Base-by-base conservation (phyloP, 2,329 filamentous ascomycete genomes). In the Periconia macrospinosa region DNA sequence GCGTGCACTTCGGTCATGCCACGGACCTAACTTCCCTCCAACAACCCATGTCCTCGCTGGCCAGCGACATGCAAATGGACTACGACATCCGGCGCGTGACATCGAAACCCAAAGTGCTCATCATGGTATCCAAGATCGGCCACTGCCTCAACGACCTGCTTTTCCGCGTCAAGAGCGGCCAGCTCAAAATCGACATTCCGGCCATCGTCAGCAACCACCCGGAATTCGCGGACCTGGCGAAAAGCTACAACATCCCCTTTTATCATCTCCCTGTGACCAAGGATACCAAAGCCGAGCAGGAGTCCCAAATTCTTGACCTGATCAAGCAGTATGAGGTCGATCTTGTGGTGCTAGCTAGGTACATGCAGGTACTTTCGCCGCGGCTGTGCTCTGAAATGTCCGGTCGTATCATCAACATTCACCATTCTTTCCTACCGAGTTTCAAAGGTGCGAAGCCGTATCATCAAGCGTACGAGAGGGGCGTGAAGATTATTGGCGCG, bases 401-500 rank as follows among this genome's bases (percentile, higher is more conserved):
- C 47, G 90, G 90, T 54, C 86, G 86, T 71, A 94, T 94, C 77
- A 93, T 94, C 87, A 94, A 94, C 78, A 93, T 94, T 75, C 90
- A 94, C 78, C 90, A 94, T 78, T 88, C 84, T 62, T 94, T 94
- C 83, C 74, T 94, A 81, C 90, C 90, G 0, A 87, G 83, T 10
- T 94, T 94, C 84, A 94, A 94, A 81, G 90, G 90, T 56, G 90
- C 90, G 30, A 91, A 91, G 76, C 90, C 90, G 2, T 94, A 94
- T 76, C 90, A 93, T 75, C 90, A 94, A 79, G 90, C 90, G 8
- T 92, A 89, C 70, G 90, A 93, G 59, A 84, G 90, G 27, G 90
- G 90, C 55, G 90, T 94, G 61, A 94, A 94, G 83, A 93, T 94
- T 63, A 92, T 92, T 53, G 90, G 90, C 54, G 90, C 90, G 20